Evolutionary conservation across 192 early-diverging fungal species (phyloP), one percentile per base, ranked within the genome.

Genomic region (Endogone sp.): DNA sequence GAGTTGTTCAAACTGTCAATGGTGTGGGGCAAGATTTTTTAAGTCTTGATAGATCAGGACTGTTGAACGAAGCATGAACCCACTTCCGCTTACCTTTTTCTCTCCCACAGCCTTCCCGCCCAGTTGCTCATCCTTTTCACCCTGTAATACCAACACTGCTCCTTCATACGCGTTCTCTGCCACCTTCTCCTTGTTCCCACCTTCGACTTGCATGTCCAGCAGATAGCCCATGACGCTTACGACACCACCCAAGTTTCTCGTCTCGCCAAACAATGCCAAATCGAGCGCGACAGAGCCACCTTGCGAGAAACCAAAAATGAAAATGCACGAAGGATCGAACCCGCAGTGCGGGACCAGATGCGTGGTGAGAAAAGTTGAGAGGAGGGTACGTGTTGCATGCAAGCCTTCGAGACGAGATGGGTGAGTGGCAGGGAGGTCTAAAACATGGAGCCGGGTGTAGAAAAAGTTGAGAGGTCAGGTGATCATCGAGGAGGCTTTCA

Each of bases 281-380:
- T 92, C 89, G 60, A 94, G 62, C 29, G 90, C 90, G 20, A 85
- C 80, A 3, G 79, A 73, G 2, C 81, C 92, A 32, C 92, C 92
- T 56, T 94, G 90, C 11, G 88, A 84, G 72, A 92, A 94, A 3
- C 92, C 92, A 75, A 94, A 85, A 3, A 93, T 62, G 54, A 86
- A 82, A 29, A 92, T 81, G 24, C 79, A 72, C 31, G 64, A 62
- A 4, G 78, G 63, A 0, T 64, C 59, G 67, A 80, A 88, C n/a
- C 75, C 71, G 63, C 81, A 81, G 9, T 77, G 49, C 10, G 78
- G 59, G 6, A 85, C 71, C 54, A 79, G 65, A 29, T 84, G 74
- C 8, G 78, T 27, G 2, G 91, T 23, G 21, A 93, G 77, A 21
- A 60, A 60, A 21, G 69, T 66, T 21, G 71, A 26, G 9, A 92